These are phyloP conservation scores for Westerdykella ornata DNA, from an alignment of 2,329 filamentous ascomycete species.

Conservation along the genomic window DNA sequence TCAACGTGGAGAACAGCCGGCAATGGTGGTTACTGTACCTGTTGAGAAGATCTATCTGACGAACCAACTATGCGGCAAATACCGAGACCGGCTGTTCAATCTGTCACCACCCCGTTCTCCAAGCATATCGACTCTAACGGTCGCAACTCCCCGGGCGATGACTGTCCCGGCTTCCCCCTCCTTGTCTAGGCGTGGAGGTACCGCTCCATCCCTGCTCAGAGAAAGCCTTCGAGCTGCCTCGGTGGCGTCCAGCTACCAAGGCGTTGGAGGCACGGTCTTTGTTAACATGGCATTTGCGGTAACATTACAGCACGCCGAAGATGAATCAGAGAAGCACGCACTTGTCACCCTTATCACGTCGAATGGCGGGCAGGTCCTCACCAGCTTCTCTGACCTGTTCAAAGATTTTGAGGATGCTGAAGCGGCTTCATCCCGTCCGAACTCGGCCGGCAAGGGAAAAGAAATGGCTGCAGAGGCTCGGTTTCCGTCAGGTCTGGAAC, in stretches of 20 bases:
- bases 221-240: constrained; percentile 23
- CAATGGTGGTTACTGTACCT: constrained; percentile 29
- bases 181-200: constrained; percentile 39
- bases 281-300: constrained; percentile 81
- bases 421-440: constrained; percentile 13
- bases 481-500: constrained; percentile 39
- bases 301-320: constrained; percentile 55
- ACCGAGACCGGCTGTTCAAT: constrained; percentile 36
- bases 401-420: constrained; percentile 37
- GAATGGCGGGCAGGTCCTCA: constrained; percentile 66
- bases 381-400: constrained; percentile 79
- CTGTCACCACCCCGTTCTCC: constrained; percentile 12
- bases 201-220: constrained; percentile 23
- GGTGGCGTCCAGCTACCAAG: constrained; percentile 19
- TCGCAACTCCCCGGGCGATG: constrained; percentile 17
- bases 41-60: constrained; percentile 42
- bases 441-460: constrained; percentile 3
- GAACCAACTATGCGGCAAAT: constrained; percentile 38
- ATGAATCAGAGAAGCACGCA: constrained; percentile 44
- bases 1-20: constrained; percentile 7
- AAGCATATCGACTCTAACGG: constrained; percentile 14
- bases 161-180: constrained; percentile 46
- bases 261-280: constrained; percentile 51
- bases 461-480: constrained; percentile 3
- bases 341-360: constrained; percentile 58